Evolutionary conservation across 2,329 filamentous ascomycete genomes (phyloP).

Genomic region (Penicillium brasilianum): DNA sequence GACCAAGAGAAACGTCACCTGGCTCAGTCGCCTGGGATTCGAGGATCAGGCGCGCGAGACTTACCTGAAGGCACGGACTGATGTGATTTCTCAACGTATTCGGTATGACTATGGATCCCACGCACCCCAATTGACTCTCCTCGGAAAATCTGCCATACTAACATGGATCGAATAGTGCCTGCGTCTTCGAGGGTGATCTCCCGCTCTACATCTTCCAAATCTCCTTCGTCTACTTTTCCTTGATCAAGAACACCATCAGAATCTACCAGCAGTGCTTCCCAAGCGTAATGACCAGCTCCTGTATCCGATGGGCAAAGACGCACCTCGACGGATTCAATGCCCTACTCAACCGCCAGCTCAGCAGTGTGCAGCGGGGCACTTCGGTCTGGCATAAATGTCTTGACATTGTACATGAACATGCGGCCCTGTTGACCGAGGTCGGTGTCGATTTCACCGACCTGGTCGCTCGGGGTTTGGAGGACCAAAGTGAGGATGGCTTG

Average conservation of each 20-base stretch:
- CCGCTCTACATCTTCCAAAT: constrained; percentile 93
- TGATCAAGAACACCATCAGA: constrained; percentile 90
- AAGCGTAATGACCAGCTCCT: constrained; percentile 84
- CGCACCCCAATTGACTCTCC: not conserved
- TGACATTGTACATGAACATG: constrained; percentile 79
- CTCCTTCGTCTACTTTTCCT: constrained; percentile 92
- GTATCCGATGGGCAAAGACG: constrained; percentile 98
- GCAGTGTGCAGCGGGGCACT: constrained; percentile 78
- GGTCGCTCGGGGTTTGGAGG: constrained; percentile 64
- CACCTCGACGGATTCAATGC: constrained; percentile 89
- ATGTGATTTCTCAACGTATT: constrained; percentile 78
- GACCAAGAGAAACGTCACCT: constrained; percentile 79
- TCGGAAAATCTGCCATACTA: not conserved
- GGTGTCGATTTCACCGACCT: constrained; percentile 87
- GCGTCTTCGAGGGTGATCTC: constrained; percentile 92
- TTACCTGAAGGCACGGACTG: constrained; percentile 79
- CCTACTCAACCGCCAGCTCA: constrained; percentile 81
- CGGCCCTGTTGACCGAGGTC: constrained; percentile 78
- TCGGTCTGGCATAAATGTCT: constrained; percentile 83
- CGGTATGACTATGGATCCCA: constrained; percentile 61
- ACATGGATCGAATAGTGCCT: constrained; percentile 66
- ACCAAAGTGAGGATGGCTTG: constrained; percentile 31
- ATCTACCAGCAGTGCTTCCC: constrained; percentile 90
- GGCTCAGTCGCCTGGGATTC: constrained; percentile 84
- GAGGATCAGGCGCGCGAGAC: constrained; percentile 87